A percentile compares a stretch with the other conserved stretches of the same genome.
phyloP scores from a whole-genome alignment of 2,329 filamentous ascomycete species.

The Grosmannia serpens region DNA sequence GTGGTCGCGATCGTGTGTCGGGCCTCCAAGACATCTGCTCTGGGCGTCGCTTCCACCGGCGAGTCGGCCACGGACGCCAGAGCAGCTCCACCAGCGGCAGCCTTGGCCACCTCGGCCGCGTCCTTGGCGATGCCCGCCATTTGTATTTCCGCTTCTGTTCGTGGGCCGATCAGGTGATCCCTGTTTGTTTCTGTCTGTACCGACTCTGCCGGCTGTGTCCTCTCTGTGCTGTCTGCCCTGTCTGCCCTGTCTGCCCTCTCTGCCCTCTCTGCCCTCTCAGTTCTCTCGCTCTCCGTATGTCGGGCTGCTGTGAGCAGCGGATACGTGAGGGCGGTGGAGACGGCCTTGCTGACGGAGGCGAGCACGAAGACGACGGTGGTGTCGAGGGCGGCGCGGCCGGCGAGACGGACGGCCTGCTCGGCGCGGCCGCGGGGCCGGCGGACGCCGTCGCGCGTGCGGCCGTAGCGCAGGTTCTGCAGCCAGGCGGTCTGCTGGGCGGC shows the following conservation, averaged over 20 bases:
- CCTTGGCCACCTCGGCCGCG: no score
- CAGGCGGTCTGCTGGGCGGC: neutral
- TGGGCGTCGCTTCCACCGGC: no score
- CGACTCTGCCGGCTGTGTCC: no score
- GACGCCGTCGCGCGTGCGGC: slow-evolving; percentile 16
- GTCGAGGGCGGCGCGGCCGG: slow-evolving; percentile 22
- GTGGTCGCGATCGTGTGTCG: neutral
- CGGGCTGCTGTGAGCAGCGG: slow-evolving; percentile 55
- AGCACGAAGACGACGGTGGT: slow-evolving; percentile 30
- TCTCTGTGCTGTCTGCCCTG: slow-evolving; percentile 1
- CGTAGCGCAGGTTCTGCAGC: neutral
- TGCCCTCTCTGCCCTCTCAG: slow-evolving; percentile 19
- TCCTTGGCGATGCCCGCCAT: no score
- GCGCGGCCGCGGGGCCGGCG: slow-evolving; percentile 9
- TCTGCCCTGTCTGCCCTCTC: slow-evolving; percentile 12
- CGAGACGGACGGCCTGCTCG: slow-evolving; percentile 8
- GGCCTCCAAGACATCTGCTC: no score
- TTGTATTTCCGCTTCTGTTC: no score
- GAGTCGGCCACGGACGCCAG: no score
- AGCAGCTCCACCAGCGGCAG: no score
- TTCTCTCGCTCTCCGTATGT: neutral
- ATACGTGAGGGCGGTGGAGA: slow-evolving; percentile 68
- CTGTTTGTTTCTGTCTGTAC: neutral
- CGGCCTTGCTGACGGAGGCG: slow-evolving; percentile 67
- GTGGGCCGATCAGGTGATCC: neutral